Percentiles rank a stretch among this genome's conserved stretches.
Conservation (phyloP, 2,329 filamentous ascomycete genomes). For the Aspergillus japonicus region DNA sequence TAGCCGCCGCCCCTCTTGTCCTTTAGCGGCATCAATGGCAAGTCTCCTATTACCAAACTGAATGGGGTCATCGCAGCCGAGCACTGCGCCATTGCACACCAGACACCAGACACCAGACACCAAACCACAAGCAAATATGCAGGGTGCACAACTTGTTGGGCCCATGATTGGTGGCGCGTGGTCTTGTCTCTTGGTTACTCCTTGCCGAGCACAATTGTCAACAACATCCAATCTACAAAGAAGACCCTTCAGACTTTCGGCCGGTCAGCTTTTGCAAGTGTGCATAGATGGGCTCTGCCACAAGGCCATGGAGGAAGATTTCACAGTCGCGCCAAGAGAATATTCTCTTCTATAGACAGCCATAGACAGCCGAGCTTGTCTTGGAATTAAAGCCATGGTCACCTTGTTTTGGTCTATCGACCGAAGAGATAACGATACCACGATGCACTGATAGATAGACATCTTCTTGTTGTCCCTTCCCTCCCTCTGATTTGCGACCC, state of each 20-base stretch:
- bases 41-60: background rate
- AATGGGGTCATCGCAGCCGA: conserved; percentile 4
- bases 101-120: background rate
- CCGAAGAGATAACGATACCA: background rate
- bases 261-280: background rate
- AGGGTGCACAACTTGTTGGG: background rate
- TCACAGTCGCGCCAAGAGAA: background rate
- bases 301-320: background rate
- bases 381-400: background rate
- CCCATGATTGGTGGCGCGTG: background rate
- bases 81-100: background rate
- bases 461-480: background rate
- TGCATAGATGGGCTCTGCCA: background rate
- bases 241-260: background rate
- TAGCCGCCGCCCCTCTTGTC: background rate
- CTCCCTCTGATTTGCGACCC: background rate
- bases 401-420: background rate
- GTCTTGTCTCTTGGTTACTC: background rate
- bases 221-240: background rate
- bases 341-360: background rate
- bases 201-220: conserved; percentile 3
- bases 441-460: background rate
- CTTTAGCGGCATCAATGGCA: background rate
- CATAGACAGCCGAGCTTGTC: background rate
- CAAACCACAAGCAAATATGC: conserved; percentile 1